Conservation (phyloP, 306 rosid species). For the Trifolium dubium region DNA sequence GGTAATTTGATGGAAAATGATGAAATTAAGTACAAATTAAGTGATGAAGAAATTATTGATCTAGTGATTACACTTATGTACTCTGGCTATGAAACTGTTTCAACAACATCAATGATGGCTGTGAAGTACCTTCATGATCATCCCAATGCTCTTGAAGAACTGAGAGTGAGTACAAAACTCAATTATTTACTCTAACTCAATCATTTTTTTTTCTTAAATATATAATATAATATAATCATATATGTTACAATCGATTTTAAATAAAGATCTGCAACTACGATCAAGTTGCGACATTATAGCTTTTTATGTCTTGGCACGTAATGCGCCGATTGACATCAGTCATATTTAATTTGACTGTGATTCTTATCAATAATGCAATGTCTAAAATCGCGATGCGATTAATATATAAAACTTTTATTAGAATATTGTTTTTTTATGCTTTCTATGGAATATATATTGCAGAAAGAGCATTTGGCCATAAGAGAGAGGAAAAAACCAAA, state of each 20-base stretch:
- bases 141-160: slow-evolving; percentile 81
- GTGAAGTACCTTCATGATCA: slow-evolving; percentile 92
- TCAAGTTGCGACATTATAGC: background rate
- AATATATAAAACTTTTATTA: background rate
- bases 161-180: slow-evolving; percentile 68
- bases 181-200: background rate
- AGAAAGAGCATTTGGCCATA: slow-evolving; percentile 88
- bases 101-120: slow-evolving; percentile 99
- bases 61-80: slow-evolving; percentile 74
- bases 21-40: slow-evolving; percentile 59
- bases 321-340: background rate
- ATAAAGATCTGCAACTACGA: background rate
- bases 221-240: background rate
- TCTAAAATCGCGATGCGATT: background rate
- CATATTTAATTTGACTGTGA: background rate
- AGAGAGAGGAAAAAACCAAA: slow-evolving; percentile 69
- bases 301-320: background rate
- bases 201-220: background rate
- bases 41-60: slow-evolving; percentile 89
- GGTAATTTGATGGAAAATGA: slow-evolving; percentile 65
- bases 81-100: slow-evolving; percentile 97
- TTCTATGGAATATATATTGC: slow-evolving; percentile 22
- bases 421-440: background rate
- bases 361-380: background rate
- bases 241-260: background rate